These are phyloP conservation scores for Parastagonospora avenae DNA, from an alignment of 2,329 filamentous ascomycete genomes.

Conservation along the genomic window DNA sequence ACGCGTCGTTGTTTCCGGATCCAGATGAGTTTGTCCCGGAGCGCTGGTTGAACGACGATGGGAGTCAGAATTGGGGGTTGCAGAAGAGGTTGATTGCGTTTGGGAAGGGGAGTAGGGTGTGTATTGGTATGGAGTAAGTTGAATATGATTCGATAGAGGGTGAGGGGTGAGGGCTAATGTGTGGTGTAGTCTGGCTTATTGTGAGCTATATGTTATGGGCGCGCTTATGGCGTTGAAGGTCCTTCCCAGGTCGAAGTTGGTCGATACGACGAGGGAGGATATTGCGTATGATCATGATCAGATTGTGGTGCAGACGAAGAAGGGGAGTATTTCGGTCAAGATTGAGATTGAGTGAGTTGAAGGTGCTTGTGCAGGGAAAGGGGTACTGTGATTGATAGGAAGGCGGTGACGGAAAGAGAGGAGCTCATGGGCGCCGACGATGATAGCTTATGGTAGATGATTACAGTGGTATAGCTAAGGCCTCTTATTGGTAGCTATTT, in stretches of 20 bases:
- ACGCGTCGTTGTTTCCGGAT: constrained; percentile 38
- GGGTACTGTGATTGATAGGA: too few relatives aligned
- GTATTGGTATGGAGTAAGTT: constrained; percentile 39
- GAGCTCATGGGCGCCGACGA: too few relatives aligned
- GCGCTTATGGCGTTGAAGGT: constrained; percentile 26
- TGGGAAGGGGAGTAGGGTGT: constrained; percentile 35
- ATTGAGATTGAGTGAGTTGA: constrained; percentile 25
- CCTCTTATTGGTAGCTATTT: too few relatives aligned
- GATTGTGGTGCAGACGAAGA: constrained; percentile 32
- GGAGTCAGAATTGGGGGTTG: constrained; percentile 22
- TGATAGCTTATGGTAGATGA: too few relatives aligned
- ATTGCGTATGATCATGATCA: constrained; percentile 32
- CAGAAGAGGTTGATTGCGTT: constrained; percentile 33
- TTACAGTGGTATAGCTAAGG: too few relatives aligned
- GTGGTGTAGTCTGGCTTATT: constrained; percentile 23
- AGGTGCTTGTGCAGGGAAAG: neutral
- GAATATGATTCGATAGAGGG: too few relatives aligned
- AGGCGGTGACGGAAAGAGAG: neutral
- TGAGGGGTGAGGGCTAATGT: neutral
- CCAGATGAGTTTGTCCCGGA: constrained; percentile 38
- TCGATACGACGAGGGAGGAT: constrained; percentile 30
- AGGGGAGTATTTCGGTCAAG: constrained; percentile 29
- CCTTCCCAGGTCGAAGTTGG: constrained; percentile 27
- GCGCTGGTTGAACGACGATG: constrained; percentile 37
- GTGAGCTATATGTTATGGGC: constrained; percentile 31